These are phyloP conservation scores for Lecanicillium sp. DNA, from an alignment of 2,329 filamentous ascomycete genomes.

Conservation along the genomic window DNA sequence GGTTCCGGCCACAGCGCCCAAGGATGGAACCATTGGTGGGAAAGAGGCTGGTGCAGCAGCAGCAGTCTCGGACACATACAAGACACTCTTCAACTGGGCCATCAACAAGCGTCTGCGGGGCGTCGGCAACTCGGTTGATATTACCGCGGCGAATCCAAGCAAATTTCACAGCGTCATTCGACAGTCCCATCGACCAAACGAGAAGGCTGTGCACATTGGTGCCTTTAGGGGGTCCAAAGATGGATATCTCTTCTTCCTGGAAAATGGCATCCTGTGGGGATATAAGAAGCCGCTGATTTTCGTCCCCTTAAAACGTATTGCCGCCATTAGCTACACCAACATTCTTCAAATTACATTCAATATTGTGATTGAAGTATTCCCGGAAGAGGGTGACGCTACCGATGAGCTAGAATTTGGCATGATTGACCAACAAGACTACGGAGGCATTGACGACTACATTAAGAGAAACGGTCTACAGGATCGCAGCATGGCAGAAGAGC, in stretches of 20 bases:
- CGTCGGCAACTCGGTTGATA: conserved; percentile 37
- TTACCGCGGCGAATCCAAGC: conserved; percentile 45
- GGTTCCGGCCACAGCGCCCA: conserved; percentile 50
- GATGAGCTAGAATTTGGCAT: conserved; percentile 62
- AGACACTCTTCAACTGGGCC: conserved; percentile 54
- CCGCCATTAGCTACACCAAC: conserved; percentile 58
- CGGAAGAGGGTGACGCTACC: conserved; percentile 35
- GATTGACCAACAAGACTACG: conserved; percentile 62
- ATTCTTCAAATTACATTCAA: conserved; percentile 64
- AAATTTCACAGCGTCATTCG: conserved; percentile 50
- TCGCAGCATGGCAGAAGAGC: conserved; percentile 59
- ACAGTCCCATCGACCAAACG: conserved; percentile 51
- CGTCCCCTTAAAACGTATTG: conserved; percentile 52
- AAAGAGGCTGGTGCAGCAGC: conserved; percentile 40
- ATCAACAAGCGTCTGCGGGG: conserved; percentile 43
- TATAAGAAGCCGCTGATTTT: conserved; percentile 65
- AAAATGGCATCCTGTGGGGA: conserved; percentile 59
- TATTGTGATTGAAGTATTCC: conserved; percentile 54
- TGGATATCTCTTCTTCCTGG: conserved; percentile 59
- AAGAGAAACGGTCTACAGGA: conserved; percentile 55
- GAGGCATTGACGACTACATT: conserved; percentile 57
- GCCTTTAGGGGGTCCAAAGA: conserved; percentile 63
- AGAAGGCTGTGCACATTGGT: conserved; percentile 58
- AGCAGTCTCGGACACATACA: conserved; percentile 51
- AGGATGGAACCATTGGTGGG: conserved; percentile 49